Conservation (phyloP, 495 filamentous ascomycete genomes). For the Penicillium manginii region DNA sequence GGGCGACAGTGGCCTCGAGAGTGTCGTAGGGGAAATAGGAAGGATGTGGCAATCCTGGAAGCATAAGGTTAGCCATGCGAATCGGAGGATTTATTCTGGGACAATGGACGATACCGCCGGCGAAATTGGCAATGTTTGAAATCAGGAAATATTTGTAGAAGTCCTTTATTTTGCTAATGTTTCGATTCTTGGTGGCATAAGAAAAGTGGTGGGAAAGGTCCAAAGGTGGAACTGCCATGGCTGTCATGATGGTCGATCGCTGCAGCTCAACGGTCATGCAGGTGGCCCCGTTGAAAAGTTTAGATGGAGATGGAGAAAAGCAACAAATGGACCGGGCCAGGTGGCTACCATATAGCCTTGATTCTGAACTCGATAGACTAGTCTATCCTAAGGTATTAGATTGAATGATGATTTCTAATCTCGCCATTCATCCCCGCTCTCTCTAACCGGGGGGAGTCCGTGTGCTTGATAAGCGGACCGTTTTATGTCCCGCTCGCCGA, state of each 20-base stretch:
- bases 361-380: no score
- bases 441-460: conserved; percentile 1
- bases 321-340: no score
- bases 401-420: conserved; percentile 19
- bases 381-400: no score
- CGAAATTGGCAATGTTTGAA: conserved; percentile 82
- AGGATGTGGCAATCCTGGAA: conserved; percentile 73
- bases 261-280: conserved; percentile 29
- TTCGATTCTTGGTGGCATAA: conserved; percentile 63
- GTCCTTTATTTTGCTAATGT: conserved; percentile 67
- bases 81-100: background rate
- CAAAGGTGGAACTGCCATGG: conserved; percentile 45
- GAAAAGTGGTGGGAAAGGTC: conserved; percentile 84
- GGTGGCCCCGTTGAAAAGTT: conserved; percentile 6
- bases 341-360: no score
- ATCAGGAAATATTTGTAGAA: conserved; percentile 86
- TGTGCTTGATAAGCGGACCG: conserved; percentile 20
- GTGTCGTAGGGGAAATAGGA: conserved; percentile 90
- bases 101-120: conserved; percentile 66
- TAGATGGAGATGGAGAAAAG: background rate
- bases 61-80: background rate
- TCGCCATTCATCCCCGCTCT: conserved; percentile 8
- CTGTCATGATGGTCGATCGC: conserved; percentile 22
- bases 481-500: background rate
- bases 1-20: conserved; percentile 77